Evolutionary conservation across 1,284 basidiomycete species (phyloP).

Genomic region (Ceratobasidium sp.): DNA sequence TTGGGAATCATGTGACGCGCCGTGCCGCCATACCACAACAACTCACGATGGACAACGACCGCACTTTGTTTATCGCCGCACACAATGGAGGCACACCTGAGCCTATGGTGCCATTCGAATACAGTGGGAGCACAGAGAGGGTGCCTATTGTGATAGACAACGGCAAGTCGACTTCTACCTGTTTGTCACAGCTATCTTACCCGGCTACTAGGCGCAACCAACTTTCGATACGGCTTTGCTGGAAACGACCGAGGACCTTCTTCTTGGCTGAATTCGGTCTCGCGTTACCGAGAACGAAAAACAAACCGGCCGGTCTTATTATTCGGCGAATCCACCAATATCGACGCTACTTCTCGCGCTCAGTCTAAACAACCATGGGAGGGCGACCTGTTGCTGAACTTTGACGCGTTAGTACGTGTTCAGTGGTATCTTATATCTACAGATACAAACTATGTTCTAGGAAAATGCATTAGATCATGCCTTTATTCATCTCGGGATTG

Average conservation of each 20-base stretch:
- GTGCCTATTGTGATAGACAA: slow-evolving; percentile 92
- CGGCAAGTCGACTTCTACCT: slow-evolving; percentile 56
- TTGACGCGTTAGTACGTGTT: slow-evolving; percentile 84
- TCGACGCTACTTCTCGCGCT: slow-evolving; percentile 81
- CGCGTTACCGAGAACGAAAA: slow-evolving; percentile 89
- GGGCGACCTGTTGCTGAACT: slow-evolving; percentile 88
- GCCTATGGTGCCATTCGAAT: slow-evolving; percentile 40
- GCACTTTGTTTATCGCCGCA: slow-evolving; percentile 23
- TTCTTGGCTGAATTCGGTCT: slow-evolving; percentile 74
- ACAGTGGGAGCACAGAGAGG: slow-evolving; percentile 12
- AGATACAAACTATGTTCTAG: slow-evolving; percentile 58
- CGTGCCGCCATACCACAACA: neutral
- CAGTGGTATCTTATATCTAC: neutral
- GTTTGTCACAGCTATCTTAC: slow-evolving; percentile 3
- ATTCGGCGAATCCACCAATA: slow-evolving; percentile 85
- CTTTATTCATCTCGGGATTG: slow-evolving; percentile 87
- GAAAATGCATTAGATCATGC: slow-evolving; percentile 95
- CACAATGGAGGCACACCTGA: slow-evolving; percentile 24
- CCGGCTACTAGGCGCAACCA: slow-evolving; percentile 68
- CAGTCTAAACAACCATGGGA: slow-evolving; percentile 88
- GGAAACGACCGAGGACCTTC: slow-evolving; percentile 61
- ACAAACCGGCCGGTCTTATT: slow-evolving; percentile 81
- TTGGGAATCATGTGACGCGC: slow-evolving; percentile 28
- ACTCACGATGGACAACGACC: slow-evolving; percentile 29
- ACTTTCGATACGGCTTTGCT: slow-evolving; percentile 88